phyloP scores from a whole-genome alignment of 2,329 filamentous ascomycete species.

The Leptographium flavum region DNA sequence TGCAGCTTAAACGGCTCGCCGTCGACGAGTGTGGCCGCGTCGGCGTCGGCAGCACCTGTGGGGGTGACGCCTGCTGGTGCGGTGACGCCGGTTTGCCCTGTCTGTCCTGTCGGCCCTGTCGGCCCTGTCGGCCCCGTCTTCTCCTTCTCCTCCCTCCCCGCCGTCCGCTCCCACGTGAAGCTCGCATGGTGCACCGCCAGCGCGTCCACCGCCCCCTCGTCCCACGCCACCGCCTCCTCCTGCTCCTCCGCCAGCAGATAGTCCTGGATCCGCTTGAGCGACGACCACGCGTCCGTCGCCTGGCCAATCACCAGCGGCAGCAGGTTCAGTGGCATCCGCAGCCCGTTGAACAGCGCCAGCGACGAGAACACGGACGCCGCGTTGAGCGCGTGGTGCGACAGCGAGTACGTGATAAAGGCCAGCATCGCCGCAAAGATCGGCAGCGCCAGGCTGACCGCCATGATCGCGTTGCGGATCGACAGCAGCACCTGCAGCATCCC shows the following conservation, averaged over 20 bases:
- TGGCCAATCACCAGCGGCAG: slow-evolving; percentile 80
- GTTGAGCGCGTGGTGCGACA: slow-evolving; percentile 50
- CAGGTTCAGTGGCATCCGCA: slow-evolving; percentile 80
- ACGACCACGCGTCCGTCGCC: slow-evolving; percentile 78
- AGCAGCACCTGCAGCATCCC: slow-evolving; percentile 70
- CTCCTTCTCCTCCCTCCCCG: slow-evolving; percentile 17
- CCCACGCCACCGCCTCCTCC: slow-evolving; percentile 48
- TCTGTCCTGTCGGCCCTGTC: too few relatives aligned
- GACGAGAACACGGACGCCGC: slow-evolving; percentile 84
- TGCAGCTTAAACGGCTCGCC: slow-evolving; percentile 60
- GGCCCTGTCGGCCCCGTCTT: neutral
- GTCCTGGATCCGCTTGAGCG: slow-evolving; percentile 71
- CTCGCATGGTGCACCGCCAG: slow-evolving; percentile 57
- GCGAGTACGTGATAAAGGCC: slow-evolving; percentile 71
- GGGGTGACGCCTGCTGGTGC: too few relatives aligned
- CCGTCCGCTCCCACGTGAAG: slow-evolving; percentile 76
- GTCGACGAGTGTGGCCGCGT: slow-evolving; percentile 40
- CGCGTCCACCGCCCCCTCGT: slow-evolving; percentile 47
- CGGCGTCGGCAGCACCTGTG: slow-evolving; percentile 18
- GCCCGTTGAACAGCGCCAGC: slow-evolving; percentile 79
- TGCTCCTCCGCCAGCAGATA: slow-evolving; percentile 80
- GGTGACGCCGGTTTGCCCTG: too few relatives aligned
- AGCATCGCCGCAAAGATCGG: slow-evolving; percentile 94
- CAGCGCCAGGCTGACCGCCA: slow-evolving; percentile 70
- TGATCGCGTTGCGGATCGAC: slow-evolving; percentile 71